phyloP scores from a whole-genome alignment of 768 basidiomycete genomes.

The Mycena epipterygia region DNA sequence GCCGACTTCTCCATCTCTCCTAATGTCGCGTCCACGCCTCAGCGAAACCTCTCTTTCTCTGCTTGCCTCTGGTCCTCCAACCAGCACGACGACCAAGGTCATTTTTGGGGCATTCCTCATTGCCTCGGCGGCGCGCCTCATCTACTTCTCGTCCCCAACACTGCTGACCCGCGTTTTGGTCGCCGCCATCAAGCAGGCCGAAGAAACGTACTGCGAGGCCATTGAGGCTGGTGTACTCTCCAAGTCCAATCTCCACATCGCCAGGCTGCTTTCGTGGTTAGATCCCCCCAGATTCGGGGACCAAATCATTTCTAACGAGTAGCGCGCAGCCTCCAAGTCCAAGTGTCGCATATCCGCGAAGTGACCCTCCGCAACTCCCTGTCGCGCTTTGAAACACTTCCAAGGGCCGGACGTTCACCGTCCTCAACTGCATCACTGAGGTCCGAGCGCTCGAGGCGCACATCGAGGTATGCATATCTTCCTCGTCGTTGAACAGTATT shows the following conservation, averaged over 20 bases:
- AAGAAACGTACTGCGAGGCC: background rate
- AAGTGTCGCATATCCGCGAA: background rate
- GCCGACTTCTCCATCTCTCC: too few species aligned
- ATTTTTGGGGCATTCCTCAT: background rate
- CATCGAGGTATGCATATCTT: background rate
- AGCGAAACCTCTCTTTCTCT: too few species aligned
- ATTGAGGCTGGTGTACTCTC: background rate
- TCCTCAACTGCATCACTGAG: background rate
- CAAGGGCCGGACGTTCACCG: background rate
- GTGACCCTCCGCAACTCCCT: conserved; percentile 1
- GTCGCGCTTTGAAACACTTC: background rate
- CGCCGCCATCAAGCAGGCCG: background rate
- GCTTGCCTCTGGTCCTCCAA: too few species aligned
- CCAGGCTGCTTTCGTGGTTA: background rate
- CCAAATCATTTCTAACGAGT: background rate
- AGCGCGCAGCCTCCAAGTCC: background rate
- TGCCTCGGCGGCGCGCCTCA: background rate
- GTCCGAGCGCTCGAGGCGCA: background rate
- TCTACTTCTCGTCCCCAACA: background rate
- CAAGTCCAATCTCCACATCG: background rate
- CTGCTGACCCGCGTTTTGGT: background rate
- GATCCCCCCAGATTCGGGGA: background rate
- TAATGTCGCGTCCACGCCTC: too few species aligned
- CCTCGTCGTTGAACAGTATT: too few species aligned
- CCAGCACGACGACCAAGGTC: too few species aligned